Conservation (phyloP, 2,329 filamentous ascomycete genomes). For the Diaporthe capsici region DNA sequence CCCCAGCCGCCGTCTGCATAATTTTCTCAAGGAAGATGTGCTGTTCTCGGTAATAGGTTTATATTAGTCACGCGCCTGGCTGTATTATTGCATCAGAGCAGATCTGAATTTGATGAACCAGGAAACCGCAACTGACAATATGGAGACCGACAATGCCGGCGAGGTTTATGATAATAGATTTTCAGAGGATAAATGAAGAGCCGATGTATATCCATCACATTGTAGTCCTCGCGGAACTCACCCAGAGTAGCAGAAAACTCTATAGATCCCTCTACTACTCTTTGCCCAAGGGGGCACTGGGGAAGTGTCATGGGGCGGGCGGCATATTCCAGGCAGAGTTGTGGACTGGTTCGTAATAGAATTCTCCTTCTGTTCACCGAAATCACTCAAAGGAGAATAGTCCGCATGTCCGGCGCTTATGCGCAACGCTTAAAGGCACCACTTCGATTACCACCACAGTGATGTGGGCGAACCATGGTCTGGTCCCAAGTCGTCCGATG, state of each 20-base stretch:
- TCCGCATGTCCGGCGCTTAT: not conserved
- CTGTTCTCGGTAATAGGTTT: not conserved
- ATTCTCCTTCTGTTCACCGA: not conserved
- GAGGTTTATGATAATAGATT: no score
- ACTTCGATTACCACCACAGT: not conserved
- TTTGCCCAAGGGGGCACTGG: no score
- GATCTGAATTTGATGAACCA: not conserved
- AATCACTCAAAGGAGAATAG: not conserved
- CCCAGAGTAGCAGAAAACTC: not conserved
- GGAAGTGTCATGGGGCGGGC: not conserved
- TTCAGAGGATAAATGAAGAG: not conserved
- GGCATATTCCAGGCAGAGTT: no score
- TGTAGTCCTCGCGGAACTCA: not conserved
- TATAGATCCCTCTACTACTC: not conserved
- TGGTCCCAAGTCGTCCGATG: not conserved
- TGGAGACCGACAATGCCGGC: no score
- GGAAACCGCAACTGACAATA: no score
- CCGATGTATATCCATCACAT: not conserved
- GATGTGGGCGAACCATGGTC: not conserved
- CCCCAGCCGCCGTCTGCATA: not conserved
- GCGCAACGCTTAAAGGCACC: no score
- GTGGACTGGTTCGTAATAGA: not conserved
- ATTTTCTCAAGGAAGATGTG: not conserved
- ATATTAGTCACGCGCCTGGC: not conserved
- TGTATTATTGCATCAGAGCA: not conserved